Percentiles rank a stretch among this genome's conserved stretches.
Conservation (phyloP, 495 filamentous ascomycete species). For the Oidiodendron maius region DNA sequence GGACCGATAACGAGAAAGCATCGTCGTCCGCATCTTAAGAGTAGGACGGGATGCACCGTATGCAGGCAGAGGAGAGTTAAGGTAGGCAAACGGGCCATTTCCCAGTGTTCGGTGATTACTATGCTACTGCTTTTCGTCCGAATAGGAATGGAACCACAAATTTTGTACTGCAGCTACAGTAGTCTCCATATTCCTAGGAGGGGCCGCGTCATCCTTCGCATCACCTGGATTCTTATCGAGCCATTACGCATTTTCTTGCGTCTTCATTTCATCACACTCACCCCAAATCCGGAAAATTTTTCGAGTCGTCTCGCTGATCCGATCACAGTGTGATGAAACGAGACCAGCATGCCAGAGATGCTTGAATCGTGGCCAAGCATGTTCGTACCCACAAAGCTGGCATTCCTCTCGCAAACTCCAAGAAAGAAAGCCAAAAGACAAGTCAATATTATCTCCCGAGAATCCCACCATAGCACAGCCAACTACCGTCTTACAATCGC, state of each 20-base stretch:
- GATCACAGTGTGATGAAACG: conserved; percentile 59
- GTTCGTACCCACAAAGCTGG: conserved; percentile 50
- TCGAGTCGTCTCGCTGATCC: no score
- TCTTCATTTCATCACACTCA: no score
- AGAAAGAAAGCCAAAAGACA: conserved; percentile 11
- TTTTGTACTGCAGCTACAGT: no score
- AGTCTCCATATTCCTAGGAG: no score
- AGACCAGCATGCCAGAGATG: conserved; percentile 56
- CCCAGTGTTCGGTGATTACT: neutral
- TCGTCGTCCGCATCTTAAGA: conserved; percentile 50
- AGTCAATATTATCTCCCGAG: conserved; percentile 15
- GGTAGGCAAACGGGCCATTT: conserved; percentile 26
- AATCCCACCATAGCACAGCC: neutral
- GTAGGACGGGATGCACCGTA: conserved; percentile 48
- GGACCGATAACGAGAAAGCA: neutral
- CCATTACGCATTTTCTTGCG: no score
- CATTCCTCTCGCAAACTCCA: no score
- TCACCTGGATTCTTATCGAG: no score
- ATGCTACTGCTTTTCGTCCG: no score
- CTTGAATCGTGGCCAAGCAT: conserved; percentile 48
- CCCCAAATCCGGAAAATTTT: no score
- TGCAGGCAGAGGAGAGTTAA: conserved; percentile 60
- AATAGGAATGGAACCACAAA: no score
- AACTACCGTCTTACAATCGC: neutral
- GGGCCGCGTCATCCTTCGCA: conserved; percentile 1